phyloP scores from a whole-genome alignment of 2,329 filamentous ascomycete genomes.

The Cercospora sesami region DNA sequence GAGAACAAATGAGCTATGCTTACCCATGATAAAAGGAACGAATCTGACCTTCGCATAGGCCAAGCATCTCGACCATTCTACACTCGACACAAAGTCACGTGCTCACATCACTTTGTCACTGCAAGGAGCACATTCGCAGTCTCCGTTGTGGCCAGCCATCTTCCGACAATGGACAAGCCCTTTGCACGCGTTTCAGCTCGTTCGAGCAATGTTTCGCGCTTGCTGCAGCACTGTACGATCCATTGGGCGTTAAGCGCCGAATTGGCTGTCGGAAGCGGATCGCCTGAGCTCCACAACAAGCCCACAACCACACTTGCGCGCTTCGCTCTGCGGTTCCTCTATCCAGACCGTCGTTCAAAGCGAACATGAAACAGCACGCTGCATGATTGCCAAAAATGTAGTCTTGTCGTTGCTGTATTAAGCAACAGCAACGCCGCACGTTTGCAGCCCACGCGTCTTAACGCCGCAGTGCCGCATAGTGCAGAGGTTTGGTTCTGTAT shows the following conservation, averaged over 20 bases:
- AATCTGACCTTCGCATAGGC: constrained; percentile 14
- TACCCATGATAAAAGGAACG: neutral
- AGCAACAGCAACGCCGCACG: constrained; percentile 13
- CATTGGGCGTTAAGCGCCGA: constrained; percentile 13
- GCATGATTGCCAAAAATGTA: neutral
- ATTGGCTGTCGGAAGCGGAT: neutral
- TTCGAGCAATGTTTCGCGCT: constrained; percentile 1
- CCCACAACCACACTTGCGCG: constrained; percentile 3
- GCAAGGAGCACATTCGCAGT: neutral
- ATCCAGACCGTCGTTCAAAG: neutral
- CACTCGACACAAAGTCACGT: neutral
- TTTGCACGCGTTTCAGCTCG: neutral
- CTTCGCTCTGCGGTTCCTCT: constrained; percentile 1
- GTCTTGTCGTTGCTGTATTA: constrained; percentile 11
- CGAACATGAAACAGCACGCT: constrained; percentile 10
- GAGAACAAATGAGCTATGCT: constrained; percentile 31
- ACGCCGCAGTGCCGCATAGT: neutral
- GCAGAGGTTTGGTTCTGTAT: neutral
- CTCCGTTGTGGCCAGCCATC: neutral
- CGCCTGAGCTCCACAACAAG: neutral
- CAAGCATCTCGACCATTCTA: neutral
- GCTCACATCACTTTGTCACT: neutral
- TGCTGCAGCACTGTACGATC: neutral
- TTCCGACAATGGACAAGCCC: neutral
- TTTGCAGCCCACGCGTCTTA: constrained; percentile 7